Evolutionary conservation across 805 yeast genomes (phyloP).

Genomic region (Wickerhamomyces alni): DNA sequence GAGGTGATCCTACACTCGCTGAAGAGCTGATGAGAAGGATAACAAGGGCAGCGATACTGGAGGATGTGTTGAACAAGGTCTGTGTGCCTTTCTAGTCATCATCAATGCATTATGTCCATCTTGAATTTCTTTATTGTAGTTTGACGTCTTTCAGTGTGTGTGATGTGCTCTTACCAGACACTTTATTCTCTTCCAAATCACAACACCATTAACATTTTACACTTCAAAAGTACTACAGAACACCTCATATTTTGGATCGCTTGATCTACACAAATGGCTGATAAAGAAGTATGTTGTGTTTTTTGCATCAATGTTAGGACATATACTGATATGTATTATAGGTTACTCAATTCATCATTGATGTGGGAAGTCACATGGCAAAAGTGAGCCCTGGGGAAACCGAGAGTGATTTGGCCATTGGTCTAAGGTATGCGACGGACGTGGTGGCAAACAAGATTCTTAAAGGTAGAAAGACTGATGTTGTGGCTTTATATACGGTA

Average conservation of each 20-base stretch:
- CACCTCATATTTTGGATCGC: too few species aligned
- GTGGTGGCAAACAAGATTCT: slow-evolving; percentile 24
- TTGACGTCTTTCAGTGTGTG: too few species aligned
- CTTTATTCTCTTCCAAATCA: too few species aligned
- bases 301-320: too few species aligned
- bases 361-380: slow-evolving; percentile 38
- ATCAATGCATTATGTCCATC: too few species aligned
- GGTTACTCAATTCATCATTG: slow-evolving; percentile 44
- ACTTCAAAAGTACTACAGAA: too few species aligned
- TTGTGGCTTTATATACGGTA: slow-evolving; percentile 28
- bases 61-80: slow-evolving; percentile 44
- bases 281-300: slow-evolving; percentile 26
- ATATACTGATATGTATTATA: slow-evolving; percentile 4
- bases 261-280: slow-evolving; percentile 28
- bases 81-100: slow-evolving; percentile 40
- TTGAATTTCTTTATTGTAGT: too few species aligned
- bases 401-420: slow-evolving; percentile 29
- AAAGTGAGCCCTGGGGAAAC: slow-evolving; percentile 22
- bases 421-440: slow-evolving; percentile 36
- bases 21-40: slow-evolving; percentile 36
- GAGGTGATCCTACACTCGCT: slow-evolving; percentile 42
- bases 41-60: slow-evolving; percentile 43
- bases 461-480: slow-evolving; percentile 34
- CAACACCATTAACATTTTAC: too few species aligned
- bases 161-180: too few species aligned